Percentiles rank a stretch among this genome's conserved stretches.
Evolutionary conservation across 176 grass and related monocot species (phyloP).

Genomic region (Otatea glauca): DNA sequence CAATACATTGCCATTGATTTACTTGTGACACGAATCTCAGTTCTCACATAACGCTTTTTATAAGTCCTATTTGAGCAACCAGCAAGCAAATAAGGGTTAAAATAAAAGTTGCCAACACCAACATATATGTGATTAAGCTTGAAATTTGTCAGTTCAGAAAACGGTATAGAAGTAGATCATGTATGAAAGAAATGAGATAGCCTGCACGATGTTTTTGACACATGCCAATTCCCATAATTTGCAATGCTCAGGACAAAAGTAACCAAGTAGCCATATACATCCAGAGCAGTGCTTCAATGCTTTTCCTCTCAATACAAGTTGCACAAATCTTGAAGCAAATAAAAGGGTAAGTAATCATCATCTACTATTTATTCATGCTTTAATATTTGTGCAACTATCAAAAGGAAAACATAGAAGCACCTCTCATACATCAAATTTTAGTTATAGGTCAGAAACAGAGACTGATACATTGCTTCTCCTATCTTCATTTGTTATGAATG

Average conservation of each 20-base stretch:
- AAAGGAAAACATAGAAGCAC: too few relatives aligned
- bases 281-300: too few relatives aligned
- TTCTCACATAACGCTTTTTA: neutral
- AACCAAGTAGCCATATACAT: constrained; percentile 5
- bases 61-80: constrained; percentile 5
- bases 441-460: constrained; percentile 18
- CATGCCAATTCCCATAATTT: neutral
- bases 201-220: neutral
- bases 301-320: too few relatives aligned
- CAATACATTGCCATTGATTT: constrained; percentile 29
- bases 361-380: too few relatives aligned
- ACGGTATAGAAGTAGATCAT: neutral
- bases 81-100: constrained; percentile 19
- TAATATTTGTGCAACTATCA: too few relatives aligned
- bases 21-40: constrained; percentile 23
- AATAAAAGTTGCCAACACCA: constrained; percentile 19
- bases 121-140: neutral
- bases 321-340: too few relatives aligned
- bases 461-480: neutral
- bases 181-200: neutral
- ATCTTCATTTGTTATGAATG: constrained; percentile 9
- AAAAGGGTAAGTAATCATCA: too few relatives aligned
- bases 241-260: neutral
- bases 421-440: constrained; percentile 20
- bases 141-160: neutral